Percentiles rank a stretch among this genome's conserved stretches.
Conservation (phyloP, 352 stramenopile species). For the Paralagenidium karlingii region DNA sequence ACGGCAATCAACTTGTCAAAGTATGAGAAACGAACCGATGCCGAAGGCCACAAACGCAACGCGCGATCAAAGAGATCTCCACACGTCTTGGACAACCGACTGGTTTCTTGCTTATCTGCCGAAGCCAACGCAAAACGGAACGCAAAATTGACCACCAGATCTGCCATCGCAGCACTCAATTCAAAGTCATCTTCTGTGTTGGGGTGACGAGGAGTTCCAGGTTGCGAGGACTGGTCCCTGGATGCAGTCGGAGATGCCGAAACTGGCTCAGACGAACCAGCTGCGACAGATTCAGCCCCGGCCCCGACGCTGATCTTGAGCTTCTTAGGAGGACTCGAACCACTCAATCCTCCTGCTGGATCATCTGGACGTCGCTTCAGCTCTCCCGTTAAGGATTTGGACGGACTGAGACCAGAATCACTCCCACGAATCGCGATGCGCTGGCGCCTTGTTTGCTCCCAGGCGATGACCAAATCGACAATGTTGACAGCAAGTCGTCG, state of each 20-base stretch:
- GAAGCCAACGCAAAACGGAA: slow-evolving; percentile 80
- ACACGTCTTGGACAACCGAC: slow-evolving; percentile 77
- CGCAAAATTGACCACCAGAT: slow-evolving; percentile 88
- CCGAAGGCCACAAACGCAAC: slow-evolving; percentile 73
- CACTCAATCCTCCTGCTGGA: neutral
- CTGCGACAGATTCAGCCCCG: slow-evolving; percentile 2
- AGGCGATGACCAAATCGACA: slow-evolving; percentile 93
- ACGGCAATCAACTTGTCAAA: slow-evolving; percentile 87
- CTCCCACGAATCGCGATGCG: slow-evolving; percentile 14
- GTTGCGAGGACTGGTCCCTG: slow-evolving; percentile 1
- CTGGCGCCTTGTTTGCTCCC: slow-evolving; percentile 84
- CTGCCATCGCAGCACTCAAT: slow-evolving; percentile 74
- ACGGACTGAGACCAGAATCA: neutral
- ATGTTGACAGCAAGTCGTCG: slow-evolving; percentile 88
- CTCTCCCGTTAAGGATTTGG: neutral
- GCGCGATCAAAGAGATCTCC: slow-evolving; percentile 81
- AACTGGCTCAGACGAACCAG: slow-evolving; percentile 1
- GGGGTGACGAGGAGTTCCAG: slow-evolving; percentile 2
- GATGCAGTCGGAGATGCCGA: slow-evolving; percentile 4
- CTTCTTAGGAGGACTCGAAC: slow-evolving; percentile 3
- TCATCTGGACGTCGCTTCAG: neutral
- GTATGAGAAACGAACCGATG: slow-evolving; percentile 81
- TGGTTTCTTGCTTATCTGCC: slow-evolving; percentile 84
- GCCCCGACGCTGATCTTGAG: slow-evolving; percentile 21
- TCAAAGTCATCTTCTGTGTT: slow-evolving; percentile 80